Base-by-base conservation (phyloP, 768 basidiomycete genomes). In the Cystofilobasidium capitatum region DNA sequence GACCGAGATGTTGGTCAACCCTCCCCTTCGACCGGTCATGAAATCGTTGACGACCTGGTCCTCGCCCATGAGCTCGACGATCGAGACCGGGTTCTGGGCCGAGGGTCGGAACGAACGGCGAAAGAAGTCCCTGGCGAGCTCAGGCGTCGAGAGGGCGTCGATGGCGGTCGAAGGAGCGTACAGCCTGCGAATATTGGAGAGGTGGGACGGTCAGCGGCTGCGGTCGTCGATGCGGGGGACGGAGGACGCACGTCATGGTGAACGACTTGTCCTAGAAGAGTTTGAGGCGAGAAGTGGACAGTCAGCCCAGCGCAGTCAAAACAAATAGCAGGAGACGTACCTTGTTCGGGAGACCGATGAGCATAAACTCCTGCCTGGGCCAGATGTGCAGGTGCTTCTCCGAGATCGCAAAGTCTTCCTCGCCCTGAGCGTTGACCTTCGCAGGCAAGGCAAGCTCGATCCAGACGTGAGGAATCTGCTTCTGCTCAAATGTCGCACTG, bases 321-420 rank as follows among this genome's bases (percentile, higher is more conserved):
- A 26, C 24, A 24, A n/a, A 77, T 74, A 74, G 74, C 76, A 62
- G 64, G 69, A 62, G 69, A 75, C 80, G 79, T 79, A 94, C 94
- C 83, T 89, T 87, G 81, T 99, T 99, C 72, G 94, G 92, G 66
- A 99, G 85, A 26, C 91, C 94, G 74, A 99, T 97, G 74, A 99
- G 84, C 94, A 99, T 99, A 82, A 98, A 98, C 57, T 91, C 90
- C 78, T 92, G 89, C 75, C 94, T 88, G 71, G 94, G 96, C 94
- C 94, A 99, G 74, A 99, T 97, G 80, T 99, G 94, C 72, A 99
- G 86, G 78, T 98, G 89, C 78, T 88, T 88, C 73, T 89, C 88
- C 82, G 93, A 91, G 77, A 99, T 86, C 67, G 85, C 81, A 81
- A 88, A 98, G 83, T 88, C 76, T 81, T 79, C 73, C 75, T 74